These are phyloP conservation scores for Delphinella strobiligena DNA, from an alignment of 2,329 filamentous ascomycete genomes.

Conservation along the genomic window DNA sequence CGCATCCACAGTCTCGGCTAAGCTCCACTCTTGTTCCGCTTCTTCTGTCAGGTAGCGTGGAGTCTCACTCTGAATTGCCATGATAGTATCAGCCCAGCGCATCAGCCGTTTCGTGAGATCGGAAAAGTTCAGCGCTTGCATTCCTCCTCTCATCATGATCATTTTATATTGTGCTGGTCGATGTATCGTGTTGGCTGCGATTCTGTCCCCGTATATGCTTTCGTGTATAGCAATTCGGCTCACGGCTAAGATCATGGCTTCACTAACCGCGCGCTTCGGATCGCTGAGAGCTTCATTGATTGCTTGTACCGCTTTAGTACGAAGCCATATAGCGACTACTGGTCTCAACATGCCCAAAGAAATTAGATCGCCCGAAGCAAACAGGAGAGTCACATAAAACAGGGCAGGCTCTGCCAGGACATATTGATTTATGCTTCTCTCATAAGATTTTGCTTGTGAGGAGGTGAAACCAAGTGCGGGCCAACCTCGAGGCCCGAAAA, in stretches of 20 bases:
- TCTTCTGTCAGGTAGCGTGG: constrained; percentile 18
- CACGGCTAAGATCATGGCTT: constrained; percentile 36
- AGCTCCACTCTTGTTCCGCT: constrained; percentile 5
- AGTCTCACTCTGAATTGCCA: constrained; percentile 20
- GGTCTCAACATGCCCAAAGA: constrained; percentile 24
- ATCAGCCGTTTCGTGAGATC: constrained; percentile 21
- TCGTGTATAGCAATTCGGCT: constrained; percentile 23
- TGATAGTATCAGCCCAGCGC: constrained; percentile 20
- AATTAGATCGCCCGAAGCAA: constrained; percentile 21
- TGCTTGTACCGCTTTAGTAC: constrained; percentile 30
- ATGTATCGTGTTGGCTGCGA: constrained; percentile 18
- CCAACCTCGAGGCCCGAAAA: constrained; percentile 23
- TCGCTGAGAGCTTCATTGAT: constrained; percentile 30
- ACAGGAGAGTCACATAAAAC: constrained; percentile 22
- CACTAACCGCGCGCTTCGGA: constrained; percentile 21
- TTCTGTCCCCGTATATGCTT: constrained; percentile 21
- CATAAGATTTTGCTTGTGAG: constrained; percentile 25
- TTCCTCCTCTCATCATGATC: constrained; percentile 21
- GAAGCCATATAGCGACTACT: constrained; percentile 29
- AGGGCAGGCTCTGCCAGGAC: constrained; percentile 20
- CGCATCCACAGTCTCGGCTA: constrained; percentile 16
- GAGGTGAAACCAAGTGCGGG: constrained; percentile 19
- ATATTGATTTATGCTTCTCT: constrained; percentile 26
- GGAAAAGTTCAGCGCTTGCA: constrained; percentile 18
- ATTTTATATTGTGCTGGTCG: constrained; percentile 21